These are phyloP conservation scores for Sungouiella thailandica DNA, from an alignment of 805 yeast species.

Conservation along the genomic window DNA sequence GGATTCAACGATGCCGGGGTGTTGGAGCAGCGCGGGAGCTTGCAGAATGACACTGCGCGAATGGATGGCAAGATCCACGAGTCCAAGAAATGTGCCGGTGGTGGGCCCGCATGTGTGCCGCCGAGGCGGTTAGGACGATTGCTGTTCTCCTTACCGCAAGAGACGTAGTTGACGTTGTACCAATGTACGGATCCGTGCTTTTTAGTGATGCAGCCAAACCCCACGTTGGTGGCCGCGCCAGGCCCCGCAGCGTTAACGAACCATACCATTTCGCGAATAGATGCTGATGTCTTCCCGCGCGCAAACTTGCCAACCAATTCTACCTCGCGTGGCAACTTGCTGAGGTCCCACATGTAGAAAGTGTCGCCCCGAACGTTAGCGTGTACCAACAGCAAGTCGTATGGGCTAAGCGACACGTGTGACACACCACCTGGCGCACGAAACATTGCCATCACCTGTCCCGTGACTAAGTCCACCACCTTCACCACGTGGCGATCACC, in stretches of 20 bases:
- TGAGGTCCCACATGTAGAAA: slow-evolving; percentile 59
- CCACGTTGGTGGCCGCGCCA: slow-evolving; percentile 26
- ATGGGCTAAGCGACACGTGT: slow-evolving; percentile 54
- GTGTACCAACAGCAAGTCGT: slow-evolving; percentile 52
- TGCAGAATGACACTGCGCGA: slow-evolving; percentile 23
- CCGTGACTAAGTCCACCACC: slow-evolving; percentile 43
- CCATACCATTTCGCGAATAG: slow-evolving; percentile 52
- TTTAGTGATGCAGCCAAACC: slow-evolving; percentile 49
- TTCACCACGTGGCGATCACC: slow-evolving; percentile 35
- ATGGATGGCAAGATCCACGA: slow-evolving; percentile 46
- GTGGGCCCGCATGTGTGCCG: slow-evolving; percentile 1
- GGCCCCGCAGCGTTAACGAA: slow-evolving; percentile 29
- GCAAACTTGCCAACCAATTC: slow-evolving; percentile 52
- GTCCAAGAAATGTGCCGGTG: slow-evolving; percentile 22
- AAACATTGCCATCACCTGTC: slow-evolving; percentile 38
- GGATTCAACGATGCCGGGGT: slow-evolving; percentile 1
- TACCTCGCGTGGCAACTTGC: slow-evolving; percentile 46
- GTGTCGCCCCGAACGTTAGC: slow-evolving; percentile 56
- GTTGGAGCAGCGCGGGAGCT: slow-evolving; percentile 18
- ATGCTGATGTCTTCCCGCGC: slow-evolving; percentile 60
- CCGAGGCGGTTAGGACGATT: slow-evolving; percentile 26
- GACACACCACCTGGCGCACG: slow-evolving; percentile 63
- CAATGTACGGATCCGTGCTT: slow-evolving; percentile 60
- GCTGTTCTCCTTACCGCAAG: slow-evolving; percentile 24
- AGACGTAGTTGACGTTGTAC: slow-evolving; percentile 43